Evolutionary conservation across 495 filamentous ascomycete species (phyloP), one percentile per base, ranked within the genome.

Genomic region (Penicillium taxi): DNA sequence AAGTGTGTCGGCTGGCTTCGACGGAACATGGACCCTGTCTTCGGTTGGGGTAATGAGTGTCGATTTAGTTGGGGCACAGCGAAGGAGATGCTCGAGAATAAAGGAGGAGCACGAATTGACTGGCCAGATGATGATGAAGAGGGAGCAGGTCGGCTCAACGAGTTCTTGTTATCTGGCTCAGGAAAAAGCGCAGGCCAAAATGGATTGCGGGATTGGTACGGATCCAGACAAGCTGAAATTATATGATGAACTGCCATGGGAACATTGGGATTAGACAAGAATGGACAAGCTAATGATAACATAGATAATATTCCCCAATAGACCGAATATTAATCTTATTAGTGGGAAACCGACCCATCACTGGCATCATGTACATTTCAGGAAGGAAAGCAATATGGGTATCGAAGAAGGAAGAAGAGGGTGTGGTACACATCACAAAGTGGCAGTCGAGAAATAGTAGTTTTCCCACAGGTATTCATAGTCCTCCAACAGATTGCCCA

Each of bases 401-500:
- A 55, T 59, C 49, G 44, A 44, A 41, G 37, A 36, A 40, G 42
- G 51, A 45, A 13, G 24, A 29, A 27, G 32, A 21, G 21, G 11
- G 28, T 11, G 28, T 25, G n/a, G 22, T 28, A 19, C 25, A 20
- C 30, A 35, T 64, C 46, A 86, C 41, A 84, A 48, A 1, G 80
- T 85, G 16, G 80, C 75, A 8, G 80, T 83, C 8, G 78, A 72
- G 59, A 96, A 96, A 61, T 98, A 90, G 53, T 94, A 96, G 35
- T 94, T 84, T 63, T 96, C 90, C 91, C 91, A 98, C 11, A 98
- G 69, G 53, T 91, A 96, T 55, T 93, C 85, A 50, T 96, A 96
- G 53, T 98, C 93, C 56, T 94, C 89, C 37, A 96, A 51, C 15
- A 98, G 74, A 35, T 80, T 87, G 1, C 75, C 78, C 11, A 96